Percentiles rank a stretch among this genome's conserved stretches.
These are phyloP conservation scores for Cornus suecica DNA, from an alignment of 148 eudicot genomes.

Conservation along the genomic window DNA sequence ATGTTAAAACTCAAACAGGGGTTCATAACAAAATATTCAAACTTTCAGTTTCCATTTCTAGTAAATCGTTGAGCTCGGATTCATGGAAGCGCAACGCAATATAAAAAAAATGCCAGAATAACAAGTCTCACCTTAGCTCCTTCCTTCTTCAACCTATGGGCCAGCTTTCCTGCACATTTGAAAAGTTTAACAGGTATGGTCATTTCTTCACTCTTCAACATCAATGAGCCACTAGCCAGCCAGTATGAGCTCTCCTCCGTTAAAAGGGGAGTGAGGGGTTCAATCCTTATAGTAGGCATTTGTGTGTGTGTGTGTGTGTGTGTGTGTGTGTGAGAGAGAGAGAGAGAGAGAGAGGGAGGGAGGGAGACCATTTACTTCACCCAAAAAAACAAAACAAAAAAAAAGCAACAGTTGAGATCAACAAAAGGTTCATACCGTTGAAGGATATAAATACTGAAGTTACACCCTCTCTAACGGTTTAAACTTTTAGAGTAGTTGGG, in stretches of 20 bases:
- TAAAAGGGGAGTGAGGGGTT: too few species aligned
- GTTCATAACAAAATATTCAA: background rate
- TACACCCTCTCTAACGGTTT: too few species aligned
- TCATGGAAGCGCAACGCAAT: background rate
- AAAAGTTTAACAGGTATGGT: slow-evolving; percentile 11
- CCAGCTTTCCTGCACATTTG: slow-evolving; percentile 84
- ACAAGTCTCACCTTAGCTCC: slow-evolving; percentile 72
- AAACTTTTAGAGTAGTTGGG: too few species aligned
- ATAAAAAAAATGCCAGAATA: background rate
- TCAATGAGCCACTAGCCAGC: too few species aligned
- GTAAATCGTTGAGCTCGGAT: background rate
- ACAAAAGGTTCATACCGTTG: background rate
- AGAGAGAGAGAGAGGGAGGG: too few species aligned
- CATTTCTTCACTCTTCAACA: slow-evolving; percentile 4
- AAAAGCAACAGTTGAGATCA: background rate
- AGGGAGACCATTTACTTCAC: too few species aligned
- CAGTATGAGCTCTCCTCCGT: too few species aligned
- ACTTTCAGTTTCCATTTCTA: background rate
- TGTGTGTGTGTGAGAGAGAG: too few species aligned
- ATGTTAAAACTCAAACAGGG: background rate
- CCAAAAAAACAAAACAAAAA: too few species aligned
- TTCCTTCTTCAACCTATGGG: slow-evolving; percentile 79
- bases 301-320: too few species aligned
- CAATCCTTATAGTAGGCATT: too few species aligned
- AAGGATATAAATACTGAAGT: too few species aligned